These are phyloP conservation scores for Avena eriantha DNA, from an alignment of 176 grass and related monocot species.

Conservation along the genomic window DNA sequence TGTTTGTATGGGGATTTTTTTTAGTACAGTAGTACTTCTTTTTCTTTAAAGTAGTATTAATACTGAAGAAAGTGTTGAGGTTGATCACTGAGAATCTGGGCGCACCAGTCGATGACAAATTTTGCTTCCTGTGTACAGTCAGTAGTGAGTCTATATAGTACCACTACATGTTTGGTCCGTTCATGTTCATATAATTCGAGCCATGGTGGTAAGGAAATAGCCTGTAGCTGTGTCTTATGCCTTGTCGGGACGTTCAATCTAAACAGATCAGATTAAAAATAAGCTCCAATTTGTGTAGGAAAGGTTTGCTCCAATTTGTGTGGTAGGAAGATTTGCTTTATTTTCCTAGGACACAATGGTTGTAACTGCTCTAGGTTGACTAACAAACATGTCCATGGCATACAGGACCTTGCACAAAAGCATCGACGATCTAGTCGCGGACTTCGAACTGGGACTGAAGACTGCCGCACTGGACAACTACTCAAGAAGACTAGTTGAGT, in stretches of 20 bases:
- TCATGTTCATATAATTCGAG: not conserved
- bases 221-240: not conserved
- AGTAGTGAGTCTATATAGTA: not conserved
- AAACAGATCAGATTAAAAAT: not conserved
- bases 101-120: not conserved
- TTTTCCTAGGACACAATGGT: not conserved
- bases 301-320: too few species aligned
- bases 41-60: too few species aligned
- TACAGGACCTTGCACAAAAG: constrained; percentile 65
- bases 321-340: not conserved
- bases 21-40: not conserved
- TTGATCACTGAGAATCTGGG: not conserved
- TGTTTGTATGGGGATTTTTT: not conserved
- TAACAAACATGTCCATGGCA: constrained; percentile 38
- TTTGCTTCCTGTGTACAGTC: not conserved
- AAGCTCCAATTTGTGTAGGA: not conserved
- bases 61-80: not conserved
- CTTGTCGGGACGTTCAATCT: not conserved
- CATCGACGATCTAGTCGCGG: constrained; percentile 57
- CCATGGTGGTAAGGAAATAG: not conserved
- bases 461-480: constrained; percentile 62
- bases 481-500: constrained; percentile 86
- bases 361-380: not conserved
- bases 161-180: not conserved
- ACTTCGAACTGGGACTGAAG: constrained; percentile 62